These are phyloP conservation scores for Escallonia herrerae DNA, from an alignment of 129 eudicot genomes.

Conservation along the genomic window DNA sequence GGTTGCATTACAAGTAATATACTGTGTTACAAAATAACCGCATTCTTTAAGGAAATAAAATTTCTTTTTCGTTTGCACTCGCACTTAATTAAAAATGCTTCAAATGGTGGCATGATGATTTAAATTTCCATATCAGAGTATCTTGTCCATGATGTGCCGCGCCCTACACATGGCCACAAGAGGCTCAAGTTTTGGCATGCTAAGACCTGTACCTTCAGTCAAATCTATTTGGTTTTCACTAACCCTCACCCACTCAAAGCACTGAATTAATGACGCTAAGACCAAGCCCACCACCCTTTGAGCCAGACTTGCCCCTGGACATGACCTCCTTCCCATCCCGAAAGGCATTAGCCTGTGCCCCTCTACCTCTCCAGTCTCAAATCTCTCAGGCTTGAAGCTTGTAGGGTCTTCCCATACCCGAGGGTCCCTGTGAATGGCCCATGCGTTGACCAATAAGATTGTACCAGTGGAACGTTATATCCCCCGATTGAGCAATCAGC, in stretches of 20 bases:
- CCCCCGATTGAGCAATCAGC: constrained; percentile 20
- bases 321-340: constrained; percentile 17
- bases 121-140: too few species aligned
- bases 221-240: neutral
- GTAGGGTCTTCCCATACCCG: too few species aligned
- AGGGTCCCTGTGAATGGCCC: too few species aligned
- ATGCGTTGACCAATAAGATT: too few species aligned
- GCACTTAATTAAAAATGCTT: too few species aligned
- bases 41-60: too few species aligned
- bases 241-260: constrained; percentile 13
- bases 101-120: too few species aligned
- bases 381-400: too few species aligned
- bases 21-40: too few species aligned
- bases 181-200: neutral
- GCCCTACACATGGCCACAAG: neutral
- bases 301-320: too few species aligned
- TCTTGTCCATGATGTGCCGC: neutral
- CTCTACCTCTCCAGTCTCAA: neutral
- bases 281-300: constrained; percentile 4
- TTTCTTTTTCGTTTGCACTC: too few species aligned
- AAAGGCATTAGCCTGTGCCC: constrained; percentile 22
- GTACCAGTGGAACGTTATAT: neutral
- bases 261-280: constrained; percentile 9
- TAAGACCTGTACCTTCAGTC: neutral
- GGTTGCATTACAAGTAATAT: too few species aligned